Evolutionary conservation across 2,329 filamentous ascomycete genomes (phyloP), one percentile per base, ranked within the genome.

Genomic region (Aureobasidium mangrovei): DNA sequence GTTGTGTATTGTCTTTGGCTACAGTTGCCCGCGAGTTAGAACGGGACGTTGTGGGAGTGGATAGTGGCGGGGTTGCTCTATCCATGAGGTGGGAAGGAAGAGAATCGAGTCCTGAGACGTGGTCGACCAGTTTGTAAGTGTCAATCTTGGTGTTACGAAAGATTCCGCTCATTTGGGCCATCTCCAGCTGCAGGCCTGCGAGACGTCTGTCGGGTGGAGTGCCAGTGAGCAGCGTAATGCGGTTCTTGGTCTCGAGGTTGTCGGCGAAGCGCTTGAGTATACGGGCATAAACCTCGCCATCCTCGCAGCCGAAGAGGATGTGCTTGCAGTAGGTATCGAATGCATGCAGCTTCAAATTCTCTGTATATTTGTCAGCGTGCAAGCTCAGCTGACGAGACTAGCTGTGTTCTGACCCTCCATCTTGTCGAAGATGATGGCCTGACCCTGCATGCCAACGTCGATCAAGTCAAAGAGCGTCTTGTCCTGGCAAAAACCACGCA

Each of bases 251-350:
- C 41, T 72, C 66, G 18, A 69, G 60, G 53, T 79, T 74, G 55
- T 69, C 67, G 45, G 72, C 63, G 48, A 73, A 72, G 33, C 77
- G 71, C 61, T 79, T 74, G 8, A 84, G 67, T 35, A 77, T 67
- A 8, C 71, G 70, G 27, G 74, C 74, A 63, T 81, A 83, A 26
- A 76, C 72, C 54, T 74, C 75, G 65, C 80, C 77, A 56, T 79
- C 76, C 10, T 77, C 78, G 64, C 79, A 81, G 7, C 80, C 81
- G 35, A 84, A 70, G 46, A 83, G 69, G 51, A 84, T 75, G 54
- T 81, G 79, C 52, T 78, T 79, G 62, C 81, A 84, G 60, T 81
- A 79, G 58, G 74, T 77, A 60, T 82, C 77, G 65, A 77, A 71
- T 48, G 81, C 67, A 64, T 77, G 74, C 45, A 79, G 64, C 60